phyloP scores from a whole-genome alignment of 768 basidiomycete species.

The Crepidotus variabilis region DNA sequence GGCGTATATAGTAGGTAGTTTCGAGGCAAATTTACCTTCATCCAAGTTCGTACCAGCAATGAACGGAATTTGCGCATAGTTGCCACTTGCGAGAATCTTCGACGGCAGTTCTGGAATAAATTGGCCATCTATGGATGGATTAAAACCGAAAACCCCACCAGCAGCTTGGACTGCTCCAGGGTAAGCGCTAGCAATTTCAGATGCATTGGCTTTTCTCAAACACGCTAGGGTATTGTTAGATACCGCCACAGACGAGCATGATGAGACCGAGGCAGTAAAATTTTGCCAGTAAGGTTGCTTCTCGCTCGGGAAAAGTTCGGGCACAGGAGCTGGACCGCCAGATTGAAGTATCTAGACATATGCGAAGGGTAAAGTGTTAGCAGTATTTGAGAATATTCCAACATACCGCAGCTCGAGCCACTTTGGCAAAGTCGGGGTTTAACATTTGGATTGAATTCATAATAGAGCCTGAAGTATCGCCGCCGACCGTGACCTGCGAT shows the following conservation, averaged over 20 bases:
- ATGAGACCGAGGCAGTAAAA: constrained; percentile 32
- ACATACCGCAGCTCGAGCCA: no score
- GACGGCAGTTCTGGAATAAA: constrained; percentile 37
- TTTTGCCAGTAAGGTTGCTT: constrained; percentile 33
- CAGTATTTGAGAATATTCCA: no score
- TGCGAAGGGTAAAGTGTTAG: no score
- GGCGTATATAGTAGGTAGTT: no score
- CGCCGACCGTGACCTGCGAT: no score
- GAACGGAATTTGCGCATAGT: constrained; percentile 34
- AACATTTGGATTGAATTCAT: no score
- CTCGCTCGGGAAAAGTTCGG: constrained; percentile 25
- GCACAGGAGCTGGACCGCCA: constrained; percentile 31
- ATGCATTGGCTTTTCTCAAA: constrained; percentile 18
- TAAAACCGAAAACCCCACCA: constrained; percentile 20
- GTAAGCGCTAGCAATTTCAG: constrained; percentile 20
- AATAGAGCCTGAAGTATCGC: no score
- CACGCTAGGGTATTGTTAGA: constrained; percentile 33
- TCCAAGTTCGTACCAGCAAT: constrained; percentile 42
- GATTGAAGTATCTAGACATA: constrained; percentile 43
- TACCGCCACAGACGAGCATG: constrained; percentile 23
- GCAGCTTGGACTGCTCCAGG: constrained; percentile 9
- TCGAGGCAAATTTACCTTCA: constrained; percentile 27
- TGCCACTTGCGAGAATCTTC: constrained; percentile 20
- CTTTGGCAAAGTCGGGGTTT: no score
- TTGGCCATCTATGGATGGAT: constrained; percentile 40